Evolutionary conservation across 2,329 filamentous ascomycete genomes (phyloP).

Genomic region (Pseudogymnoascus sp.): DNA sequence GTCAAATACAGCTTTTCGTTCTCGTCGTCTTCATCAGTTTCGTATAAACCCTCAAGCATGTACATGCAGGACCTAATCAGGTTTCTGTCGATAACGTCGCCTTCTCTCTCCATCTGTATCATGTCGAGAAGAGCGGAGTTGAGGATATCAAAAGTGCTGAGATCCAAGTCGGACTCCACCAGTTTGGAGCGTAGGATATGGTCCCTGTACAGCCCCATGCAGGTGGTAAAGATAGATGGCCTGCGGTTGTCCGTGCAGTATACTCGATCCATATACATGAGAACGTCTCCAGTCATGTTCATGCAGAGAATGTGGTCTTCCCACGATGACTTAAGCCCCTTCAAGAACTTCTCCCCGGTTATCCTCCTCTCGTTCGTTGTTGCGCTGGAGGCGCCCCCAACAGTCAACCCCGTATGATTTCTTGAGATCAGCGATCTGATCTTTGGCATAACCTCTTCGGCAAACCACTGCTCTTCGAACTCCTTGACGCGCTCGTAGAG

Average conservation of each 20-base stretch:
- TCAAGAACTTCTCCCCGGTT: conserved; percentile 76
- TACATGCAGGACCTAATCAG: conserved; percentile 75
- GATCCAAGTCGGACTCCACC: conserved; percentile 33
- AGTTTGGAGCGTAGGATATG: conserved; percentile 63
- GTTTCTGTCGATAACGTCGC: conserved; percentile 77
- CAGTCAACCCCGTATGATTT: conserved; percentile 53
- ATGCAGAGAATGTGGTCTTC: conserved; percentile 85
- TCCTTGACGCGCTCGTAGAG: conserved; percentile 74
- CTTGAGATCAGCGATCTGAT: conserved; percentile 66
- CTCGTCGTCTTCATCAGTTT: conserved; percentile 70
- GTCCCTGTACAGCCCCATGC: conserved; percentile 84
- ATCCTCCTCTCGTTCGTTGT: conserved; percentile 72
- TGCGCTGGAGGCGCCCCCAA: conserved; percentile 45
- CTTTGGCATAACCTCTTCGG: conserved; percentile 59
- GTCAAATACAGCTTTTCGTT: conserved; percentile 75
- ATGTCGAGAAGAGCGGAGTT: conserved; percentile 81
- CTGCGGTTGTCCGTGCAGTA: conserved; percentile 65
- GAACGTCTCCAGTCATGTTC: conserved; percentile 92
- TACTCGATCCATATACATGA: conserved; percentile 95
- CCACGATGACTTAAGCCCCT: conserved; percentile 70
- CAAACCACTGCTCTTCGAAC: conserved; percentile 78
- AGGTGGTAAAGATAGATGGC: conserved; percentile 73
- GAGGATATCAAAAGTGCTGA: conserved; percentile 63
- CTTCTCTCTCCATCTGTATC: conserved; percentile 84
- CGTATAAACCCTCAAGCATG: conserved; percentile 86